A percentile compares a stretch with the other conserved stretches of the same genome.
These are phyloP conservation scores for Fraxinus baroniana DNA, from an alignment of 305 asterid species.

Conservation along the genomic window DNA sequence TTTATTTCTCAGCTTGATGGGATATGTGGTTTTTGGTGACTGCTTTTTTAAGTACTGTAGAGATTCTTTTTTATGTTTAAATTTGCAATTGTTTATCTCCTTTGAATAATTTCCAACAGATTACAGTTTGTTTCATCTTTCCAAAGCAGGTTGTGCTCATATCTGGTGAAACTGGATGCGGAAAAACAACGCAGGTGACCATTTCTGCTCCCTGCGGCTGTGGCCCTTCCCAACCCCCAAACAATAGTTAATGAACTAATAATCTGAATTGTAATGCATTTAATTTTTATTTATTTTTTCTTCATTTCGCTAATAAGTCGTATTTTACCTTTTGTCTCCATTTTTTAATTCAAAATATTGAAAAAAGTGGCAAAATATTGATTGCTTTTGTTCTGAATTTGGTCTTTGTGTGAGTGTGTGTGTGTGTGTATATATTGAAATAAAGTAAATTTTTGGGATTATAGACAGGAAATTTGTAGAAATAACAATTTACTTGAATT, in stretches of 20 bases:
- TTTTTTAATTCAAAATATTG: background rate
- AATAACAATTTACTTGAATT: background rate
- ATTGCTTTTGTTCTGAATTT: background rate
- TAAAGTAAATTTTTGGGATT: background rate
- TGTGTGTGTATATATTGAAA: background rate
- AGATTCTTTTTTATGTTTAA: background rate
- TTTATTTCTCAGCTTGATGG: conserved; percentile 8
- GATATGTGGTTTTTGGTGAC: background rate
- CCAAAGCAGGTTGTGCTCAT: conserved; percentile 78
- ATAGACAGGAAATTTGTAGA: background rate
- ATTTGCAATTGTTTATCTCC: conserved; percentile 9
- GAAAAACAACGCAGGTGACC: conserved; percentile 94
- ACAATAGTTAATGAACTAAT: background rate
- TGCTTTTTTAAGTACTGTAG: conserved; percentile 2
- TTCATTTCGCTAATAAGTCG: background rate
- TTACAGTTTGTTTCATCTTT: conserved; percentile 20
- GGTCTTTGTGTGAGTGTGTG: background rate
- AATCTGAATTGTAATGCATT: background rate
- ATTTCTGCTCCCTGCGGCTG: conserved; percentile 14
- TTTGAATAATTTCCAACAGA: background rate
- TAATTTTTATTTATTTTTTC: background rate
- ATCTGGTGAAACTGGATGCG: conserved; percentile 99
- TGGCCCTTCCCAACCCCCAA: conserved; percentile 9
- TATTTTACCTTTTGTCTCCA: background rate
- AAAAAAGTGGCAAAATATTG: background rate